Conservation (phyloP, 805 yeast species). For the Hyphopichia homilentoma region DNA sequence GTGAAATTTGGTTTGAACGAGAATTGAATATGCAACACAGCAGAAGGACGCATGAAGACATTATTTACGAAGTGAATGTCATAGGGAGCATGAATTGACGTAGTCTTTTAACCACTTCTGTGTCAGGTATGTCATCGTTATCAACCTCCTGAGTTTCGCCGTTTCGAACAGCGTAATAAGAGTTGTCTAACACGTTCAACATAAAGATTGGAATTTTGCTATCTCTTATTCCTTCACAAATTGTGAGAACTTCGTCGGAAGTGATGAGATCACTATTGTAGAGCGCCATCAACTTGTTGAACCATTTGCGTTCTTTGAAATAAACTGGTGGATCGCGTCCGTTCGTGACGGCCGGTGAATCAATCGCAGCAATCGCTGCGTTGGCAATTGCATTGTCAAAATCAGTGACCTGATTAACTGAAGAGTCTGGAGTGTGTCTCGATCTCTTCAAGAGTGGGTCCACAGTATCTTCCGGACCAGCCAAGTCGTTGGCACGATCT, state of each 20-base stretch:
- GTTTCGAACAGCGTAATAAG: slow-evolving; percentile 21
- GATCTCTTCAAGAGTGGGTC: slow-evolving; percentile 26
- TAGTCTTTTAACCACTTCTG: slow-evolving; percentile 27
- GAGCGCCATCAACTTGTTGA: slow-evolving; percentile 26
- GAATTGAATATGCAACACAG: no score
- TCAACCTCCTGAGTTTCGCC: slow-evolving; percentile 9
- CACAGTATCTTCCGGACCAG: slow-evolving; percentile 18
- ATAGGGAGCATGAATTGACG: slow-evolving; percentile 34
- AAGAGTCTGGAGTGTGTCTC: slow-evolving; percentile 11
- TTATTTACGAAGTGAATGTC: slow-evolving; percentile 17
- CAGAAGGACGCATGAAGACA: no score
- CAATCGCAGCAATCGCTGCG: slow-evolving; percentile 31
- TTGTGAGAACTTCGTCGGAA: slow-evolving; percentile 26
- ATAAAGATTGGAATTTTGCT: slow-evolving; percentile 33
- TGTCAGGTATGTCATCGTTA: slow-evolving; percentile 19
- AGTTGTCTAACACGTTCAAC: slow-evolving; percentile 31
- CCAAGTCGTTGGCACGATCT: slow-evolving; percentile 1
- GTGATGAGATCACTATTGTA: slow-evolving; percentile 23
- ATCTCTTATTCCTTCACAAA: slow-evolving; percentile 36
- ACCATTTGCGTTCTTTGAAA: slow-evolving; percentile 35
- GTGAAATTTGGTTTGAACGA: no score
- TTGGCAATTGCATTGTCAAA: slow-evolving; percentile 24
- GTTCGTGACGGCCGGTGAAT: slow-evolving; percentile 23
- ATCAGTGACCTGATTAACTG: slow-evolving; percentile 8
- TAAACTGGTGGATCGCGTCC: slow-evolving; percentile 23